These are phyloP conservation scores for Botryobasidium botryosum DNA, from an alignment of 768 basidiomycete genomes.

Conservation along the genomic window DNA sequence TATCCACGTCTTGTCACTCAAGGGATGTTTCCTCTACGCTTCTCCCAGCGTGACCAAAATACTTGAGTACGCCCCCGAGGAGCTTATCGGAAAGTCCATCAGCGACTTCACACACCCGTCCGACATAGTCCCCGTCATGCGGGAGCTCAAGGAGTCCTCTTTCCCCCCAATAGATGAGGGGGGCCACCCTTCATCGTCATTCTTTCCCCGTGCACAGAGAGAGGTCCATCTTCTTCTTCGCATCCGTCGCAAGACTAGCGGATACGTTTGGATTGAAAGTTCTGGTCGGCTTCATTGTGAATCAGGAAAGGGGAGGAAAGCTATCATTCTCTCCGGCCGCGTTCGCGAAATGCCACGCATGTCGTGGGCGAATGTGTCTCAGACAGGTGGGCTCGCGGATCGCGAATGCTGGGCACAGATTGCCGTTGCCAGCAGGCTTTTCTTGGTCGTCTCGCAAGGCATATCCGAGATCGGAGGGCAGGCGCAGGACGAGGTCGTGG, in stretches of 20 bases:
- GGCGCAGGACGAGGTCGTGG: slow-evolving; percentile 20
- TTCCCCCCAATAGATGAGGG: background rate
- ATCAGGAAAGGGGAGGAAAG: slow-evolving; percentile 86
- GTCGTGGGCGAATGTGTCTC: slow-evolving; percentile 39
- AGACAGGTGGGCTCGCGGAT: slow-evolving; percentile 32
- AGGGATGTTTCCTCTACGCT: slow-evolving; percentile 84
- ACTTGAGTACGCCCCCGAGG: slow-evolving; percentile 73
- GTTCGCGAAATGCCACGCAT: slow-evolving; percentile 47
- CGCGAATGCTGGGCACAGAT: slow-evolving; percentile 27
- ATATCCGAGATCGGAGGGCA: slow-evolving; percentile 19
- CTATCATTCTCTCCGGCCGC: slow-evolving; percentile 78
- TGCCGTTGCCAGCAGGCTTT: slow-evolving; percentile 20
- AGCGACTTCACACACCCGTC: slow-evolving; percentile 75
- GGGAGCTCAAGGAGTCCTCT: slow-evolving; percentile 63
- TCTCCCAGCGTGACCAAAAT: slow-evolving; percentile 63
- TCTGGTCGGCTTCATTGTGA: slow-evolving; percentile 82
- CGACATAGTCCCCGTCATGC: slow-evolving; percentile 78
- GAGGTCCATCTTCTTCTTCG: slow-evolving; percentile 76
- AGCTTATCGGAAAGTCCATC: slow-evolving; percentile 64
- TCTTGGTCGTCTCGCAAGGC: slow-evolving; percentile 21
- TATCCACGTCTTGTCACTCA: slow-evolving; percentile 78
- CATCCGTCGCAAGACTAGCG: slow-evolving; percentile 43
- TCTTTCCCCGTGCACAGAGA: slow-evolving; percentile 23
- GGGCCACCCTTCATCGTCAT: slow-evolving; percentile 7
- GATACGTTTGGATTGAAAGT: slow-evolving; percentile 80